Evolutionary conservation across 2,329 filamentous ascomycete species (phyloP).

Genomic region (Diaporthe citri): DNA sequence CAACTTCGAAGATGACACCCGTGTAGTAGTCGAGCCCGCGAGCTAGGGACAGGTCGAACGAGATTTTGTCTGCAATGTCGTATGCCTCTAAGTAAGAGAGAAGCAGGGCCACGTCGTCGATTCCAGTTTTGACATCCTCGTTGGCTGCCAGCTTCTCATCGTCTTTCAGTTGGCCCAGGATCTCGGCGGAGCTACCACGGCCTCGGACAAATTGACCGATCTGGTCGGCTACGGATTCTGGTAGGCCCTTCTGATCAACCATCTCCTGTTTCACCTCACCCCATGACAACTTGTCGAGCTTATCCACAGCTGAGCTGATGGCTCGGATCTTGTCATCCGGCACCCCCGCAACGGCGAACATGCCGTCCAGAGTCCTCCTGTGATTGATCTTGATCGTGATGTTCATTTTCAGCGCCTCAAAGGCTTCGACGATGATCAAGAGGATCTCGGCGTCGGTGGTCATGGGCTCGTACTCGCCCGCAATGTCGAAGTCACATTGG

Average conservation of each 20-base stretch:
- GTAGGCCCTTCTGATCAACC: conserved; percentile 90
- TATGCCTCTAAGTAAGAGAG: conserved; percentile 87
- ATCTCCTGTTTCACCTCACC: conserved; percentile 90
- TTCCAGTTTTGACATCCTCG: conserved; percentile 79
- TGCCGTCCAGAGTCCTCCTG: conserved; percentile 90
- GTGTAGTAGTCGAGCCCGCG: conserved; percentile 69
- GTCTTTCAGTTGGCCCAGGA: conserved; percentile 76
- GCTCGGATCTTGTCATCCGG: conserved; percentile 86
- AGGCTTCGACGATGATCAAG: conserved; percentile 86
- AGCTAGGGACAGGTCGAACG: conserved; percentile 90
- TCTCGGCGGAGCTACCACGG: conserved; percentile 58
- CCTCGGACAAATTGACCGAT: conserved; percentile 81
- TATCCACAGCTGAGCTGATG: conserved; percentile 96
- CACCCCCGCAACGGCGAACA: conserved; percentile 92
- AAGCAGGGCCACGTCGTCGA: conserved; percentile 83
- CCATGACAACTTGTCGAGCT: conserved; percentile 94
- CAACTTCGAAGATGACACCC: conserved; percentile 89
- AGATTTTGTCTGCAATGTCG: conserved; percentile 78
- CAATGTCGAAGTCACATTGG: conserved; percentile 97
- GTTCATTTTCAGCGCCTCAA: conserved; percentile 72
- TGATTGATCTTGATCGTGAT: conserved; percentile 96
- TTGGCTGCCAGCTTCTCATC: conserved; percentile 79
- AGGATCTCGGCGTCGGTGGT: conserved; percentile 91
- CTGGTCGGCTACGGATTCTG: conserved; percentile 81
- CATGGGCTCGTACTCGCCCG: conserved; percentile 89